Evolutionary conservation across 2,329 filamentous ascomycete species (phyloP).

Genomic region (Penicillium sp.): DNA sequence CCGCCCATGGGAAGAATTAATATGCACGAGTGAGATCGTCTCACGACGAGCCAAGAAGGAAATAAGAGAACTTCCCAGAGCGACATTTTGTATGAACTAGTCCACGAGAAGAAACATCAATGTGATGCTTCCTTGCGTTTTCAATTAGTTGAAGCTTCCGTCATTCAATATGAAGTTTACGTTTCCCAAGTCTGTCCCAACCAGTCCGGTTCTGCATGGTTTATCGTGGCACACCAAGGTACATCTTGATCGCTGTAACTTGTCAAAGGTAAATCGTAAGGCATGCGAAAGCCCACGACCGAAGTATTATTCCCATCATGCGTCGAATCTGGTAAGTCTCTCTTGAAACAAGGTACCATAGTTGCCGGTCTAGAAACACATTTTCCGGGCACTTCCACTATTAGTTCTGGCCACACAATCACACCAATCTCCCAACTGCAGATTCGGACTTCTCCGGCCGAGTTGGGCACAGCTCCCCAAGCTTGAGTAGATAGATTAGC

Average conservation of each 20-base stretch:
- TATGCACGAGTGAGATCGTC: not conserved
- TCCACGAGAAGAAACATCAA: not conserved
- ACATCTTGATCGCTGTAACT: slow-evolving; percentile 60
- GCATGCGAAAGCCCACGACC: slow-evolving; percentile 68
- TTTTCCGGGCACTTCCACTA: slow-evolving; percentile 24
- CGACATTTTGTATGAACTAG: not conserved
- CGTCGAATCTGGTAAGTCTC: slow-evolving; percentile 44
- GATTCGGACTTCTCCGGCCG: slow-evolving; percentile 61
- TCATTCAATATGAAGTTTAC: not conserved
- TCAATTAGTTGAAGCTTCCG: not conserved
- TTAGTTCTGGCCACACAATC: slow-evolving; percentile 69
- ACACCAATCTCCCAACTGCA: slow-evolving; percentile 83
- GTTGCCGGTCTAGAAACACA: slow-evolving; percentile 20
- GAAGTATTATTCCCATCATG: not conserved
- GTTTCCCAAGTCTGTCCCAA: slow-evolving; percentile 41
- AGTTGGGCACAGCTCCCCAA: slow-evolving; percentile 66
- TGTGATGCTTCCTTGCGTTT: not conserved
- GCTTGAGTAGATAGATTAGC: slow-evolving; percentile 89
- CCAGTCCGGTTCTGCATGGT: slow-evolving; percentile 61
- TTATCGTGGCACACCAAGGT: slow-evolving; percentile 71
- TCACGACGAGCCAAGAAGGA: not conserved
- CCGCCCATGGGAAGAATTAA: too few relatives aligned
- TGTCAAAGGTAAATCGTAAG: slow-evolving; percentile 74
- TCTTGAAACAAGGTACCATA: slow-evolving; percentile 68
- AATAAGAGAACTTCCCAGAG: not conserved